These are phyloP conservation scores for Backusella circina DNA, from an alignment of 192 early-diverging fungal genomes.

Conservation along the genomic window DNA sequence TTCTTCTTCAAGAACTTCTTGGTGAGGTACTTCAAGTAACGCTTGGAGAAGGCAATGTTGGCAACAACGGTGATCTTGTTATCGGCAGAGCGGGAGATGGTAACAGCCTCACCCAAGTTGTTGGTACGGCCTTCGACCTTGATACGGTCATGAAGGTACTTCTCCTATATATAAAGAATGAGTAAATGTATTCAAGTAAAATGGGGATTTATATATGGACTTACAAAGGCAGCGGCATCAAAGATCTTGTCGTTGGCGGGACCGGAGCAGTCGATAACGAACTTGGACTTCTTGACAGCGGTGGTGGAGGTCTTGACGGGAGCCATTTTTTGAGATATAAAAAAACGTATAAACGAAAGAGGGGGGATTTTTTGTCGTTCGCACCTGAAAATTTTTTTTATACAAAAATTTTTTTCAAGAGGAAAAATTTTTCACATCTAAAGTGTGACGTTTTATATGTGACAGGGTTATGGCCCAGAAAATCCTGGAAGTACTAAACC, in stretches of 20 bases:
- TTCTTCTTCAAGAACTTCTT: slow-evolving; percentile 99
- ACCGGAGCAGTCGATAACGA: slow-evolving; percentile 88
- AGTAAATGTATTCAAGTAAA: not conserved
- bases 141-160: slow-evolving; percentile 97
- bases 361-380: not conserved
- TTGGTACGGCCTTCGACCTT: slow-evolving; percentile 96
- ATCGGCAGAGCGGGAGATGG: slow-evolving; percentile 73
- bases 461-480: too few species aligned
- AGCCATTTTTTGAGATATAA: slow-evolving; percentile 25
- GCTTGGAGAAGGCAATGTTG: slow-evolving; percentile 86
- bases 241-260: slow-evolving; percentile 96
- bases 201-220: slow-evolving; percentile 4
- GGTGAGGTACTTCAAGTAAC: slow-evolving; percentile 99
- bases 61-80: slow-evolving; percentile 77
- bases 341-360: slow-evolving; percentile 6
- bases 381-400: not conserved
- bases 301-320: slow-evolving; percentile 20
- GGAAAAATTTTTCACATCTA: not conserved
- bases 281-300: slow-evolving; percentile 55
- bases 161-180: slow-evolving; percentile 57
- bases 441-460: not conserved
- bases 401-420: not conserved
- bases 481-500: too few species aligned
- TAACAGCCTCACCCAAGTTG: slow-evolving; percentile 86
- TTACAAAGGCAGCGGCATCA: slow-evolving; percentile 91